phyloP scores from a whole-genome alignment of 2,329 filamentous ascomycete genomes.

The Raffaelea albimanens region DNA sequence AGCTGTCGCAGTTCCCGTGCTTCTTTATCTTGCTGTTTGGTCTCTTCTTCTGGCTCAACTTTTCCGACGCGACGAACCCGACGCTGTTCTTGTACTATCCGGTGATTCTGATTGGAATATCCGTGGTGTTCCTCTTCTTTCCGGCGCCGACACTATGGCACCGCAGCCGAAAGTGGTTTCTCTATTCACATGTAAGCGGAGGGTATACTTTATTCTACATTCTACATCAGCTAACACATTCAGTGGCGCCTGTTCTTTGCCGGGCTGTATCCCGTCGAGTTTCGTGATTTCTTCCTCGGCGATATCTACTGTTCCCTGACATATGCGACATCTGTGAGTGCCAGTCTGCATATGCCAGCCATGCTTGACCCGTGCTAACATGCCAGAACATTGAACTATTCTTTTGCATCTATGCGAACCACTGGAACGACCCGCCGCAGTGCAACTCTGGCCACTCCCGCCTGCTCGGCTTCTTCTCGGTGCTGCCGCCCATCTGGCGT shows the following conservation, averaged over 20 bases:
- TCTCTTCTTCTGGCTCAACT: constrained; percentile 83
- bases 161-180: constrained; percentile 72
- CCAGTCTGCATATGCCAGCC: background rate
- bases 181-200: constrained; percentile 74
- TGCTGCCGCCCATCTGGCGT: constrained; percentile 82
- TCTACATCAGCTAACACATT: background rate
- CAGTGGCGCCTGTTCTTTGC: constrained; percentile 79
- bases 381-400: constrained; percentile 78
- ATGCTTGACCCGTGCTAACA: background rate
- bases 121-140: constrained; percentile 60
- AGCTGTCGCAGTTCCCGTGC: constrained; percentile 77
- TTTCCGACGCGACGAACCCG: constrained; percentile 56
- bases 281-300: constrained; percentile 92
- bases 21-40: constrained; percentile 73
- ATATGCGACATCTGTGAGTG: constrained; percentile 73
- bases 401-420: constrained; percentile 81
- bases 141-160: constrained; percentile 68
- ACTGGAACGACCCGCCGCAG: constrained; percentile 61
- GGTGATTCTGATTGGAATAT: constrained; percentile 64
- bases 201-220: too few relatives aligned
- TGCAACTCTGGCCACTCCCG: constrained; percentile 85
- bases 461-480: constrained; percentile 73
- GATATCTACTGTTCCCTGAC: constrained; percentile 97
- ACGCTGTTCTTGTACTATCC: constrained; percentile 79
- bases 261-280: constrained; percentile 87